phyloP scores from a whole-genome alignment of 2,329 filamentous ascomycete species.

The Diplodia scrobiculata region DNA sequence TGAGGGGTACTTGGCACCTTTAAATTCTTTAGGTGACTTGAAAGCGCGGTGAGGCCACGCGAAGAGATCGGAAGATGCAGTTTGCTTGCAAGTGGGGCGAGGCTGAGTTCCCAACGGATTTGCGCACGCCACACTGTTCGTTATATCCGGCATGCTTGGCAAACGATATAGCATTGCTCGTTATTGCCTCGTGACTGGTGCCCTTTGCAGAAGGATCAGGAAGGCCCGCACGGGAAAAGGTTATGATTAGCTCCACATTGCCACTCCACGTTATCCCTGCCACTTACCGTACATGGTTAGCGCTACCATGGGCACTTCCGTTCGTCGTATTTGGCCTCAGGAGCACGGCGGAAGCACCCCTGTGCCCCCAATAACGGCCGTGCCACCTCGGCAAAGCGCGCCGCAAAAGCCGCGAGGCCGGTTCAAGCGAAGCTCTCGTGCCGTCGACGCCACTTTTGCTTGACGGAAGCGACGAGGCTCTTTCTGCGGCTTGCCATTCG shows the following conservation, averaged over 20 bases:
- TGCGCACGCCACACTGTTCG: background rate
- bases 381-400: background rate
- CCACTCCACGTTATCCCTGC: background rate
- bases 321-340: background rate
- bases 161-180: no score
- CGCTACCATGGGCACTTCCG: background rate
- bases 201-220: background rate
- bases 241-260: background rate
- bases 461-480: background rate
- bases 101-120: background rate
- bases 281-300: background rate
- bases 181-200: background rate
- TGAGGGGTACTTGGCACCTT: no score
- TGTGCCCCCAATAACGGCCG: background rate
- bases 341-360: background rate
- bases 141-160: no score
- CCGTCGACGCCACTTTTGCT: background rate
- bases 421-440: background rate
- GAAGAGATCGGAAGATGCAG: background rate
- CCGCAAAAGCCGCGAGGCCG: background rate
- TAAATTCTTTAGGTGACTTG: background rate
- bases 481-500: background rate
- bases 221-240: background rate
- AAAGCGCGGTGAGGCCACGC: background rate
- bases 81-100: background rate